Base-by-base conservation (phyloP, 768 basidiomycete genomes). In the Atractiella rhizophila region DNA sequence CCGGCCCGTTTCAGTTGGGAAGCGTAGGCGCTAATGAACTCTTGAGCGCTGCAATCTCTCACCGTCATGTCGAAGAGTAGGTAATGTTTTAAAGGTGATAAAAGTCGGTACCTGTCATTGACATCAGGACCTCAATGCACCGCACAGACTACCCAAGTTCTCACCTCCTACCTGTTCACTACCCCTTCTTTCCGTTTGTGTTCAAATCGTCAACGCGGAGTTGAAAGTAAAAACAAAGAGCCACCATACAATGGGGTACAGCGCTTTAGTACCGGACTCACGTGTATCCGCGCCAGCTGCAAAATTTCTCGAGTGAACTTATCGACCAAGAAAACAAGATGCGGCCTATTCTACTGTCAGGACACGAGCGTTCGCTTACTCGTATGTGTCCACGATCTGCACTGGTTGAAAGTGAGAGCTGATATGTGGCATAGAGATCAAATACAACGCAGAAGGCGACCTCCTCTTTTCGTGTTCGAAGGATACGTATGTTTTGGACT, bases 291-390 rank as follows among this genome's bases (percentile, higher is more conserved):
- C 29, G 16, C 12, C 29, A 16, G 12, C 29, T 16, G 29, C 12
- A 12, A 12, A 12, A 12, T 30, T 16, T 30, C 16, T 30, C 29
- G 12, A 16, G 29, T 30, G 11, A 39, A 25, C 13, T 15, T 25
- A 15, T 13, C 13, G 11, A 13, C 10, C 37, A 39, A 28, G 16
- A 28, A 10, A 39, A 12, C 35, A 38, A 38, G 37, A 39, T 39
- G 38, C 28, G 38, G 16, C 48, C 48, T 35, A 44, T 43, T 28
- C 40, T 50, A 35, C 41, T 51, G n/a, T 40, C 49, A 82, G 86
- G 88, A 51, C 86, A 98, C 62, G 83, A 94, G 65, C 82, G 88
- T 56, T 78, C 88, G 37, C 65, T 96, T 54, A 94, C 86, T 11
- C 18, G 13, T 12, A 25, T 39, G 33, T 9, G 13, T 18, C 12